Base-by-base conservation (phyloP, 805 yeast species). In the Candida krabiensis region DNA sequence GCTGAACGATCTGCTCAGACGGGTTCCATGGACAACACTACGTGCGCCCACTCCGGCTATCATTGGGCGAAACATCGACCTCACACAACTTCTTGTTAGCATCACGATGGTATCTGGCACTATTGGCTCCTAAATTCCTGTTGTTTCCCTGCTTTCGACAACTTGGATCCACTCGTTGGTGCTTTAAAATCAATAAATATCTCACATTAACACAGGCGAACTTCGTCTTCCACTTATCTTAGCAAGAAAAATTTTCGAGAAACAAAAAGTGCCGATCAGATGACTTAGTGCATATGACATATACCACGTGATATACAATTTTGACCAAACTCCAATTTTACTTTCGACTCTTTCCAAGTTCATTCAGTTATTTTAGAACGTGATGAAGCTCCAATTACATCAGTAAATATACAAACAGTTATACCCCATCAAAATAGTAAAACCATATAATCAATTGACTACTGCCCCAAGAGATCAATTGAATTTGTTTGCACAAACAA, bases 211-310 rank as follows among this genome's bases (percentile, higher is more conserved):
- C 12, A 19, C 36, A 26, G 24, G 30, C 23, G 15, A 33, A 26
- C 36, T 26, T 33, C 23, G 19, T 32, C 5, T 29, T 9, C n/a
- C n/a, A n/a, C n/a, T n/a, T n/a, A n/a, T n/a, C n/a, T n/a, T n/a
- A n/a, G n/a, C n/a, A n/a, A n/a, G n/a, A 36, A 36, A 36, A 36
- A 24, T 36, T 36, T 36, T 36, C 35, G 40, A 28, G 13, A 9
- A 28, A 15, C 17, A 17, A 12, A 22, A 28, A 7, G n/a, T n/a
- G n/a, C n/a, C n/a, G n/a, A n/a, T n/a, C n/a, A n/a, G n/a, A n/a
- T n/a, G n/a, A n/a, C n/a, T n/a, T n/a, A n/a, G n/a, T n/a, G n/a
- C 37, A 26, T 26, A 19, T 33, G 37, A 31, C 13, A 9, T 5
- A 7, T 8, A 13, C 21, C 34, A 22, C 34, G 18, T 31, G 34